A percentile compares a stretch with the other conserved stretches of the same genome.
phyloP scores from a whole-genome alignment of 2,329 filamentous ascomycete genomes.

The Fusarium neocosmosporiellum region DNA sequence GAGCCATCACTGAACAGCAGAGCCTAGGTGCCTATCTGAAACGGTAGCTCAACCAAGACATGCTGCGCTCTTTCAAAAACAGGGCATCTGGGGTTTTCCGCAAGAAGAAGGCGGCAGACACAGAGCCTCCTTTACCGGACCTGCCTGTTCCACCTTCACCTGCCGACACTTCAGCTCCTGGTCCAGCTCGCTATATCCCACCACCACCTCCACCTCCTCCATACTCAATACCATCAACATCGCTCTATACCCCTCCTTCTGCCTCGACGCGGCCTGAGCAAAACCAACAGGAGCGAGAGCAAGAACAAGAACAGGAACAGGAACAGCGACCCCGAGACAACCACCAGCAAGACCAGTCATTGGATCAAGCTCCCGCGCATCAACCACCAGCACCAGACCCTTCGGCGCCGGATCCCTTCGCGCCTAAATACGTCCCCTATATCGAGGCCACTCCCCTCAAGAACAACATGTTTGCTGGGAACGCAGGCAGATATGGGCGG shows the following conservation, averaged over 20 bases:
- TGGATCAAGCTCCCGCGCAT: background rate
- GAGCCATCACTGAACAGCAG: background rate
- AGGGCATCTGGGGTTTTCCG: slow-evolving; percentile 39
- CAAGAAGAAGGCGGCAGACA: slow-evolving; percentile 28
- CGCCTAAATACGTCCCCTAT: slow-evolving; percentile 37
- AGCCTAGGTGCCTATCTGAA: background rate
- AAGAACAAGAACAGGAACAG: background rate
- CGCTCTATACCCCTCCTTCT: slow-evolving; percentile 3
- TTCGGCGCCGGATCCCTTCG: slow-evolving; percentile 14
- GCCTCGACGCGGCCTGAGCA: background rate
- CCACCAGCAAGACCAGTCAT: background rate
- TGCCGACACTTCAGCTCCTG: background rate
- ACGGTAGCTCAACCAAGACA: slow-evolving; percentile 11
- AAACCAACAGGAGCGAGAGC: background rate
- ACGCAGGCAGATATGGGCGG: slow-evolving; percentile 43
- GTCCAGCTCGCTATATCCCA: background rate
- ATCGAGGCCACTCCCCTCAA: slow-evolving; percentile 40
- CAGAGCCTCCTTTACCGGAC: slow-evolving; percentile 18
- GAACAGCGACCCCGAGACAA: background rate
- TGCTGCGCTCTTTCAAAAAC: slow-evolving; percentile 43
- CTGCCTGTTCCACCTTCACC: slow-evolving; percentile 3
- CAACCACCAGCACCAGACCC: background rate
- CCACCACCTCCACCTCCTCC: slow-evolving; percentile 1
- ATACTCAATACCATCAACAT: slow-evolving; percentile 5
- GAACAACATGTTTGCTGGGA: slow-evolving; percentile 43